Conservation (phyloP, 1,284 basidiomycete genomes). For the Puccinia hordei region DNA sequence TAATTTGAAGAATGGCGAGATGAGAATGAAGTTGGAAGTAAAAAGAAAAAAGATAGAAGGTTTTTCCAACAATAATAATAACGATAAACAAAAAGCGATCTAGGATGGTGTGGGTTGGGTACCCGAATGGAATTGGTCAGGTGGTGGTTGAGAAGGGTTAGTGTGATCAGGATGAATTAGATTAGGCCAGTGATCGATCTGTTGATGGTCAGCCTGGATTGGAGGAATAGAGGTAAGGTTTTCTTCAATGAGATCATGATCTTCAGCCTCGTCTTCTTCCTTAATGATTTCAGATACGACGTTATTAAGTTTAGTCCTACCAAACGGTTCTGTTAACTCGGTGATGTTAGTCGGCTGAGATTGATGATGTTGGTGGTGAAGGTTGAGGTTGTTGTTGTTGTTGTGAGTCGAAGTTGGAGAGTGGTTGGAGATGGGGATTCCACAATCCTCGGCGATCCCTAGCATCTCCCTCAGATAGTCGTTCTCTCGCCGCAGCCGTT, state of each 20-base stretch:
- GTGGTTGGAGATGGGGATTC: too few relatives aligned
- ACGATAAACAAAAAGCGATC: too few relatives aligned
- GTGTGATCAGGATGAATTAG: neutral
- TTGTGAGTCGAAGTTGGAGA: too few relatives aligned
- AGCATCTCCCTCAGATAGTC: slow-evolving; percentile 71
- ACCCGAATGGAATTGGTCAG: too few relatives aligned
- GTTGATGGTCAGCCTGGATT: too few relatives aligned
- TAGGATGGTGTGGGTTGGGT: too few relatives aligned
- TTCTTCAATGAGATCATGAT: too few relatives aligned
- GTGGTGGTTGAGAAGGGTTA: neutral
- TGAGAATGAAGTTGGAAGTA: too few relatives aligned
- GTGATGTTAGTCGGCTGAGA: neutral
- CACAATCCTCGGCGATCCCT: slow-evolving; percentile 63
- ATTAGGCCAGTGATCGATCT: neutral
- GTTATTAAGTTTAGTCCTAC: neutral
- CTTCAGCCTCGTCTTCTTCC: neutral
- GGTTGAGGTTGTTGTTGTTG: neutral
- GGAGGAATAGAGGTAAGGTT: too few relatives aligned
- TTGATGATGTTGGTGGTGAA: neutral
- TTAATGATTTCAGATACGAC: neutral
- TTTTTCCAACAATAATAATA: too few relatives aligned
- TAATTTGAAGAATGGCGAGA: too few relatives aligned
- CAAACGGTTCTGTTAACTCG: neutral
- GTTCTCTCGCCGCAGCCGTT: slow-evolving; percentile 78
- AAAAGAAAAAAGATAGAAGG: too few relatives aligned